Conservation (phyloP, 202 grass and related monocot genomes). For the Digitaria exilis region DNA sequence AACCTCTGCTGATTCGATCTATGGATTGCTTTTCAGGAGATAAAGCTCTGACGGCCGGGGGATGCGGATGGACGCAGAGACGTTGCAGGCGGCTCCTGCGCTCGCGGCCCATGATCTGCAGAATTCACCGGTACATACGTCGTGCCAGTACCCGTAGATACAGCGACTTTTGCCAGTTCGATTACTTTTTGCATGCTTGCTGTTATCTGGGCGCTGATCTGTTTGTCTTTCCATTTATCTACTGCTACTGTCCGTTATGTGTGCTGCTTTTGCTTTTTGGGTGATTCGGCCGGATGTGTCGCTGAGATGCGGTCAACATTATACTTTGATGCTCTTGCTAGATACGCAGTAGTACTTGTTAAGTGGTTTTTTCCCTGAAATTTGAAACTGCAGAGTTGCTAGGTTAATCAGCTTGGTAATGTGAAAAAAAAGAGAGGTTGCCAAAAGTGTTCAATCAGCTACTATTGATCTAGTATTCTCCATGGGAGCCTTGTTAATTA, state of each 20-base stretch:
- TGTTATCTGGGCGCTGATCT: conserved; percentile 15
- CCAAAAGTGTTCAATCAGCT: neutral
- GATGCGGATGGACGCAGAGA: conserved; percentile 46
- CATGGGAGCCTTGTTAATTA: neutral
- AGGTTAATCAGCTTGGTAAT: neutral
- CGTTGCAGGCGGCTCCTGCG: conserved; percentile 35
- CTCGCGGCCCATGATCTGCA: neutral
- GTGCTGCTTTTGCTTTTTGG: neutral
- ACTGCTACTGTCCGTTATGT: neutral
- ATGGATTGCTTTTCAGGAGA: neutral
- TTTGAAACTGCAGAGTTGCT: neutral
- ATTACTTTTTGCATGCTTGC: neutral
- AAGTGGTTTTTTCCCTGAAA: neutral
- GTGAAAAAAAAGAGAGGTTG: too few species aligned
- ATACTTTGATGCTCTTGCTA: neutral
- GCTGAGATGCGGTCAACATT: neutral
- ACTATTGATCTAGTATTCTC: neutral
- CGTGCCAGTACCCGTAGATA: neutral
- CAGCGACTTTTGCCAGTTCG: neutral
- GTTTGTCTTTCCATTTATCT: neutral
- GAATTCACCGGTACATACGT: conserved; percentile 43
- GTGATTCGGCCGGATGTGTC: neutral
- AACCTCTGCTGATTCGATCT: neutral
- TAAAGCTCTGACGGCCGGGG: conserved; percentile 24
- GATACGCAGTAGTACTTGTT: neutral